Evolutionary conservation across 2,329 filamentous ascomycete genomes (phyloP), one percentile per base, ranked within the genome.

Genomic region (Parascedosporium putredinis): DNA sequence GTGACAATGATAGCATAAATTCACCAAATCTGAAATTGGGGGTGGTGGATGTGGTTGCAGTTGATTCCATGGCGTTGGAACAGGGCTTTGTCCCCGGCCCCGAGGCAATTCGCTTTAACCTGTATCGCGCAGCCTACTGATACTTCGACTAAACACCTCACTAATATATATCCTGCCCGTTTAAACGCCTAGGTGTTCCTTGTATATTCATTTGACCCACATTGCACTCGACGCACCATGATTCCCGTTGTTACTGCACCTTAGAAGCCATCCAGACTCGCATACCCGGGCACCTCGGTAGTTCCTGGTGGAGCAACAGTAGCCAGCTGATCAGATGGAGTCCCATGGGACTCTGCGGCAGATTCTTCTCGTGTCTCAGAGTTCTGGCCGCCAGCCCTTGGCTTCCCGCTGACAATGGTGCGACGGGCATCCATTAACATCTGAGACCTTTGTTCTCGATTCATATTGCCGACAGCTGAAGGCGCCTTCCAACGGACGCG

Each of bases 401-500:
- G 8, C 40, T 34, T 50, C 27, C 31, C 36, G 10, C 23, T 24
- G 14, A 25, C 27, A 6, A 50, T 34, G 9, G 46, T 52, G 14
- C 52, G 47, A 4, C 71, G 42, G 63, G 74, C 91, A 59, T 94
- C 88, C 31, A 83, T 79, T 20, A 90, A 81, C 72, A 95, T 88
- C 60, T 85, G 79, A 56, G 84, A 75, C 40, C 91, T 78, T 64
- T 95, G 79, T 50, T 96, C 89, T 54, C 84, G 84, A 55, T 95
- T 87, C 81, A 97, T 86, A 22, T 81, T 94, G 51, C 95, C 93
- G 50, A 98, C 75, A 1, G 91, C 85, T 70, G 89, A 93, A 14
- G 94, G 91, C 62, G 86, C 84, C 14, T 90, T 91, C 93, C 93
- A 98, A 55, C 89, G 83, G 16, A 98, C 82, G 27, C 91, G 76